Evolutionary conservation across 768 basidiomycete genomes (phyloP).

Genomic region (Suillus americanus): DNA sequence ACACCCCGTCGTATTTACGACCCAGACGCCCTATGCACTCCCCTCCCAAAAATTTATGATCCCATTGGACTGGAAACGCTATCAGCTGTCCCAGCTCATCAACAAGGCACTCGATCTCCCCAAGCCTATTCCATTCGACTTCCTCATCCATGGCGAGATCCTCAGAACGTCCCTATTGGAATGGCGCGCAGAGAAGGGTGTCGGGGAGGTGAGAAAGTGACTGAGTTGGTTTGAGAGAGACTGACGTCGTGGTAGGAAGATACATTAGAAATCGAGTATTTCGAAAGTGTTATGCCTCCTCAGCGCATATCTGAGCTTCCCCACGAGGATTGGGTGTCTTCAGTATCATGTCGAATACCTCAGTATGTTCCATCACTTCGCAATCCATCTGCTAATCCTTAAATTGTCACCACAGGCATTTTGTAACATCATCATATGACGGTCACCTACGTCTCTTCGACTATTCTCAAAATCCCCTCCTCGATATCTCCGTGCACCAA

Average conservation of each 20-base stretch:
- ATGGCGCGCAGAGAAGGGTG: conserved; percentile 70
- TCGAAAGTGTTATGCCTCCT: conserved; percentile 86
- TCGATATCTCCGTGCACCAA: conserved; percentile 50
- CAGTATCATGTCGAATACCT: conserved; percentile 59
- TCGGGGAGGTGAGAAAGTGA: conserved; percentile 57
- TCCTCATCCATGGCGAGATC: conserved; percentile 80
- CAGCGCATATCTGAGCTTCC: conserved; percentile 76
- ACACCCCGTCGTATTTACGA: conserved; percentile 73
- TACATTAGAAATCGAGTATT: conserved; percentile 89
- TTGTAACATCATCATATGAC: conserved; percentile 83
- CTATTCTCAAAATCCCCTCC: conserved; percentile 57
- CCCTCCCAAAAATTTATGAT: conserved; percentile 92
- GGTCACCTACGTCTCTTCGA: conserved; percentile 73
- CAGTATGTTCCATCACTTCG: conserved; percentile 39
- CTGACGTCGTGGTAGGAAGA: conserved; percentile 58
- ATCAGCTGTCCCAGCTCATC: conserved; percentile 93
- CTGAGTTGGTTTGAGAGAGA: conserved; percentile 3
- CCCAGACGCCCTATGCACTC: conserved; percentile 69
- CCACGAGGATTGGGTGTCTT: conserved; percentile 94
- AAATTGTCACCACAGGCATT: conserved; percentile 43
- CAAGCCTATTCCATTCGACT: conserved; percentile 88
- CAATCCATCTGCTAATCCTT: conserved; percentile 8
- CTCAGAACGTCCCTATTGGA: conserved; percentile 68
- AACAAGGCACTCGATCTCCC: conserved; percentile 87
- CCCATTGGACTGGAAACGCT: conserved; percentile 87